Percentiles rank a stretch among this genome's conserved stretches.
These are phyloP conservation scores for Phytophthora quininea DNA, from an alignment of 352 stramenopile species.

Conservation along the genomic window DNA sequence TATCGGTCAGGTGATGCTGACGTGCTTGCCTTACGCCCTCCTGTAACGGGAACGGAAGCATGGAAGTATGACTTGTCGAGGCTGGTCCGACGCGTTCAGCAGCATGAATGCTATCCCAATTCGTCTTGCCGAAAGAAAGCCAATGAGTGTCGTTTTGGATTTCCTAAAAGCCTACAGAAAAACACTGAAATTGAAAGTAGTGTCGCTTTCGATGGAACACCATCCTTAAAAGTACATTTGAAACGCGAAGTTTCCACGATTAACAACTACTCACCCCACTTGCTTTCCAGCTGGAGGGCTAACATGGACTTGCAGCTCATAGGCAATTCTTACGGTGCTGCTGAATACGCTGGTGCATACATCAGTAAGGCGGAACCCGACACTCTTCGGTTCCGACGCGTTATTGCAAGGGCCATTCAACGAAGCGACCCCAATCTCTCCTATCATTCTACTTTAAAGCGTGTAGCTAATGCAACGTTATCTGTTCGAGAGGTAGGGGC, in stretches of 20 bases:
- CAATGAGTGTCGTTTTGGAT: conserved; percentile 4
- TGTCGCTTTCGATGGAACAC: neutral
- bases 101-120: conserved; percentile 5
- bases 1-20: neutral
- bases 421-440: neutral
- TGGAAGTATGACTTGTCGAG: conserved; percentile 5
- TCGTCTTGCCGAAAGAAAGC: conserved; percentile 9
- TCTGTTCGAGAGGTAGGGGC: neutral
- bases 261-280: conserved; percentile 9
- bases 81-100: conserved; percentile 8
- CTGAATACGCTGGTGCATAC: conserved; percentile 32
- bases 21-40: neutral
- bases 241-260: conserved; percentile 3
- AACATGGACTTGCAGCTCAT: conserved; percentile 35
- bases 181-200: neutral
- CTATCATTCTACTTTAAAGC: neutral
- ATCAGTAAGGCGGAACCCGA: conserved; percentile 17
- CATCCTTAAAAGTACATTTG: neutral
- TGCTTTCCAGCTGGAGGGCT: conserved; percentile 9
- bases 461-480: neutral
- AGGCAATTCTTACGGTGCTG: conserved; percentile 28
- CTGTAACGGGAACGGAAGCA: neutral
- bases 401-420: conserved; percentile 13
- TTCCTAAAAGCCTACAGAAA: conserved; percentile 5
- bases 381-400: neutral